These are phyloP conservation scores for Calonectria hongkongensis DNA, from an alignment of 2,329 filamentous ascomycete genomes.

Conservation along the genomic window DNA sequence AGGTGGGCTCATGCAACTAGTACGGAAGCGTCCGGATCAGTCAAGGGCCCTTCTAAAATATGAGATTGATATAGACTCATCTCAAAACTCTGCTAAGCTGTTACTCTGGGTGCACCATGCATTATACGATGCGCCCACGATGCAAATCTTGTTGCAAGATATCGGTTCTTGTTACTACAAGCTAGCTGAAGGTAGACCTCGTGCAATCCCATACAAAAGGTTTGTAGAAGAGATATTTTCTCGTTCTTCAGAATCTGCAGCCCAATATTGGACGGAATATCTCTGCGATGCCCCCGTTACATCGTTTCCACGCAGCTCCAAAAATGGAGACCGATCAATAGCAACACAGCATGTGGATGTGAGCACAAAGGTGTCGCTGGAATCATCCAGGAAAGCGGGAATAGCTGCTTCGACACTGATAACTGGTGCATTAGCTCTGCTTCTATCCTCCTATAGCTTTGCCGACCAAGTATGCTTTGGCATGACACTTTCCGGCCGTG, in stretches of 20 bases:
- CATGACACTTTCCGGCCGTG: background rate
- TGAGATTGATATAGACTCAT: background rate
- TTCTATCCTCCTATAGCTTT: background rate
- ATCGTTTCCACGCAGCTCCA: background rate
- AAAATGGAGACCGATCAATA: background rate
- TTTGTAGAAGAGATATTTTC: background rate
- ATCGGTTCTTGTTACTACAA: background rate
- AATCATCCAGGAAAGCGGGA: background rate
- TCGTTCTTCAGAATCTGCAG: background rate
- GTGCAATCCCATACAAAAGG: background rate
- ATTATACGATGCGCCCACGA: background rate
- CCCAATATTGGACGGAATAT: background rate
- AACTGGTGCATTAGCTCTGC: background rate
- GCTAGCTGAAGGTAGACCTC: background rate
- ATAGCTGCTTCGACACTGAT: background rate
- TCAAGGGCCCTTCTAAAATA: background rate
- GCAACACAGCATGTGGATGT: background rate
- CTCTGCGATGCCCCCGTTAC: background rate
- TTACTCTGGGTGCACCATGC: background rate
- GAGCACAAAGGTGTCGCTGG: background rate
- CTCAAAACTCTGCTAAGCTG: background rate
- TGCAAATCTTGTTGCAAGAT: background rate
- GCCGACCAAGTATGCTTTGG: constrained; percentile 2
- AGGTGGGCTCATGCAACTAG: background rate
- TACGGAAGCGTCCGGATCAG: background rate